Base-by-base conservation (phyloP, 345 rosid species). In the Adansonia digitata region DNA sequence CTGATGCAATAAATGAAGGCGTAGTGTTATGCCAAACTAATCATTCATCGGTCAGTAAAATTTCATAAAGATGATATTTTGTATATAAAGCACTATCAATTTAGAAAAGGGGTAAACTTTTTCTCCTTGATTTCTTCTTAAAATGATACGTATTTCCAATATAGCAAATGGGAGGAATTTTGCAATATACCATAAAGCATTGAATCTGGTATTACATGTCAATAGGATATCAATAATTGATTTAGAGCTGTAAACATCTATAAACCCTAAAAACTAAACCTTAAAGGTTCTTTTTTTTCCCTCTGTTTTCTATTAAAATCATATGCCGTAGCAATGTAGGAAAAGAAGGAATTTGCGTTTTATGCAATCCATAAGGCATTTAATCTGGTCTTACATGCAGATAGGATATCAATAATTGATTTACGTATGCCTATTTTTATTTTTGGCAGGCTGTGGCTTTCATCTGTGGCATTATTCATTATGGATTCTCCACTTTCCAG, bases 401-500 rank as follows among this genome's bases (percentile, higher is more conserved):
- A 35, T 34, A 34, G 40, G 64, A 62, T 45, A 62, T 34, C 20
- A 17, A 9, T 62, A 62, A n/a, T 34, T 35, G 42, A 18, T 34
- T 39, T 34, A 8, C 17, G 22, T 59, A 43, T 22, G 22, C 56
- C 71, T 43, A 39, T 74, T 80, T n/a, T 76, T 10, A 71, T 66
- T 72, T 60, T 17, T 78, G 82, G 81, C 90, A 94, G 98, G 84
- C 86, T 60, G 96, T 94, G 78, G 97, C 98, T 79, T 92, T 89
- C 82, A 76, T 90, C 57, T 90, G 86, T 67, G 95, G 97, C 71
- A 65, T 86, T 53, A 27, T 88, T 72, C 89, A 85, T 77, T 86
- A 86, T 31, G 90, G 82, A 48, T 60, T 87, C 73, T 87, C 80
- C 74, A 68, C 80, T 69, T 82, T 82, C 59, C 83, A 73, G 43